Percentiles rank a stretch among this genome's conserved stretches.
Conservation (phyloP, 1,139 yeast genomes). For the Saccharomycopsis hybrid region DNA sequence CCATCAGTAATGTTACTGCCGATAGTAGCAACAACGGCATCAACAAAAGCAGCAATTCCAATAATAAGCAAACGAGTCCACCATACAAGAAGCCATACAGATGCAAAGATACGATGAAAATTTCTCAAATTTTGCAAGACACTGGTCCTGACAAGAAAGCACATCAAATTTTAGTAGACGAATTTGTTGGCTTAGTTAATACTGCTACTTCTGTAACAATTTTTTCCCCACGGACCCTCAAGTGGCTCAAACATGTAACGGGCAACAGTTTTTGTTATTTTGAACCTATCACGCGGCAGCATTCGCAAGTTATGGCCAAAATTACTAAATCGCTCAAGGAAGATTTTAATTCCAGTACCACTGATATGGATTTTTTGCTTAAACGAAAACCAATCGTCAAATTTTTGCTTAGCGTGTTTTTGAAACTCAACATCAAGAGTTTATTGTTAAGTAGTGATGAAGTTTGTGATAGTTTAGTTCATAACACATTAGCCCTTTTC, state of each 20-base stretch:
- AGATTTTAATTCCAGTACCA: conserved; percentile 6
- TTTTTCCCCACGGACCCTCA: conserved; percentile 11
- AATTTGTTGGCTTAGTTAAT: conserved; percentile 7
- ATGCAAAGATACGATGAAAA: not conserved
- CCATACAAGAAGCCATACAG: not conserved
- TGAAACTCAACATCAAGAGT: conserved; percentile 5
- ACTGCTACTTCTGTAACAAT: conserved; percentile 6
- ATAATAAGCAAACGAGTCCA: not conserved
- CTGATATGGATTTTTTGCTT: not conserved
- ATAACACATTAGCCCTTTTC: not conserved
- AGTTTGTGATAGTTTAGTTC: not conserved
- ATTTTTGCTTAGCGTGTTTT: not conserved
- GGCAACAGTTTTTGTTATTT: conserved; percentile 14
- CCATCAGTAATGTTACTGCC: not conserved
- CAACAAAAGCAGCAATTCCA: not conserved
- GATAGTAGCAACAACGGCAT: not conserved
- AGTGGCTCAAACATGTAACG: conserved; percentile 12
- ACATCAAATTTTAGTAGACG: conserved; percentile 3
- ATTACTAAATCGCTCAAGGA: conserved; percentile 4
- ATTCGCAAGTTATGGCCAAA: not conserved
- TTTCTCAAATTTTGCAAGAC: conserved; percentile 1
- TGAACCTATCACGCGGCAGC: conserved; percentile 11
- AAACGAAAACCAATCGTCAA: conserved; percentile 2
- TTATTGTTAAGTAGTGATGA: not conserved
- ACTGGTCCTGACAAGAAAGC: conserved; percentile 2